phyloP scores from a whole-genome alignment of 495 filamentous ascomycete genomes.

The Penicillium paxilli region DNA sequence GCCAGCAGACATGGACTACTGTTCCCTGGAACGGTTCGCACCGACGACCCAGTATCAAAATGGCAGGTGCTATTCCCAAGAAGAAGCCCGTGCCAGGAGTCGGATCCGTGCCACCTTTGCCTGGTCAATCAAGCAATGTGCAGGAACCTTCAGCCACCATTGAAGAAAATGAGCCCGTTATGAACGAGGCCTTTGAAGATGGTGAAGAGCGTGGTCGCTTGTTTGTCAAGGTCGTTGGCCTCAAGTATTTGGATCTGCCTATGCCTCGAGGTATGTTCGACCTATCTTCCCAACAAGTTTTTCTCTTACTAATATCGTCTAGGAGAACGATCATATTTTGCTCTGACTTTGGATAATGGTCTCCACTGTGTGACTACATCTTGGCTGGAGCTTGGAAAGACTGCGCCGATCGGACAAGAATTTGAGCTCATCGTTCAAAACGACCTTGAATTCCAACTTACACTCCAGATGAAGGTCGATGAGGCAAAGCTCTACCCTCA shows the following conservation, averaged over 20 bases:
- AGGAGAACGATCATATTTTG: slow-evolving; percentile 91
- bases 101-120: slow-evolving; percentile 71
- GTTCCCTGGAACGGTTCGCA: slow-evolving; percentile 91
- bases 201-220: slow-evolving; percentile 87
- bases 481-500: slow-evolving; percentile 55
- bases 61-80: slow-evolving; percentile 58
- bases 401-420: slow-evolving; percentile 94
- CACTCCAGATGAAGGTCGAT: slow-evolving; percentile 91
- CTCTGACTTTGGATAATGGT: slow-evolving; percentile 93
- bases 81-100: slow-evolving; percentile 60
- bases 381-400: slow-evolving; percentile 90
- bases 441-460: slow-evolving; percentile 95
- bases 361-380: slow-evolving; percentile 96
- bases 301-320: slow-evolving; percentile 27
- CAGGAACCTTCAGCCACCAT: slow-evolving; percentile 58
- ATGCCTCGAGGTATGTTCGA: slow-evolving; percentile 75
- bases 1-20: slow-evolving; percentile 87
- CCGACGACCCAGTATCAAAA: slow-evolving; percentile 65
- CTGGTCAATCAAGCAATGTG: slow-evolving; percentile 82
- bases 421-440: slow-evolving; percentile 97
- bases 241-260: slow-evolving; percentile 91
- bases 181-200: slow-evolving; percentile 63
- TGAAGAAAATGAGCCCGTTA: slow-evolving; percentile 57
- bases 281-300: neutral
- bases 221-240: slow-evolving; percentile 95